phyloP scores from a whole-genome alignment of 148 eudicot species.

The Camellia sinensis region DNA sequence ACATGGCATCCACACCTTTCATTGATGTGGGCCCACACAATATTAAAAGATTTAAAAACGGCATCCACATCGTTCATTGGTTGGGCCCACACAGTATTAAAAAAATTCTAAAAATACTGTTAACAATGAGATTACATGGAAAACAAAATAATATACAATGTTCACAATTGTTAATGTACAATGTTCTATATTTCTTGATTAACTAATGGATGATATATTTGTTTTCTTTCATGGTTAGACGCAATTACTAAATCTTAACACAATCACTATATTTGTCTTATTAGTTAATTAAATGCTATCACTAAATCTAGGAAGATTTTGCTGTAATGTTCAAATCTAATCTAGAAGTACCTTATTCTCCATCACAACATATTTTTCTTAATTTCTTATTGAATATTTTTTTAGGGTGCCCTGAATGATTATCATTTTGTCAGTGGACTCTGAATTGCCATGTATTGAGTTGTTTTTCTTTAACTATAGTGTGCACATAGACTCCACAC shows the following conservation, averaged over 20 bases:
- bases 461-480: neutral
- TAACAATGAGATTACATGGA: too few relatives aligned
- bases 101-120: neutral
- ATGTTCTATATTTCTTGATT: neutral
- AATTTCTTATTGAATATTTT: neutral
- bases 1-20: too few relatives aligned
- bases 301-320: slow-evolving; percentile 18
- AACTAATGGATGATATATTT: neutral
- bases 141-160: too few relatives aligned
- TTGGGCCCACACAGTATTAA: too few relatives aligned
- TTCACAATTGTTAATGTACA: neutral
- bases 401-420: too few relatives aligned
- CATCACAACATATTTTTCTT: neutral
- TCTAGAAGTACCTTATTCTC: neutral
- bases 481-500: neutral
- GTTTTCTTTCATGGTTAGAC: neutral
- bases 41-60: too few relatives aligned
- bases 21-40: too few relatives aligned
- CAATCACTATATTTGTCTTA: too few relatives aligned
- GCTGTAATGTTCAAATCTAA: neutral
- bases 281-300: neutral
- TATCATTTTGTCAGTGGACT: too few relatives aligned
- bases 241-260: neutral
- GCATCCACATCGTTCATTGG: too few relatives aligned
- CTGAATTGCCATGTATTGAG: neutral